Evolutionary conservation across 106 monocot genomes (phyloP).

Genomic region (Platanthera guangdongensis): DNA sequence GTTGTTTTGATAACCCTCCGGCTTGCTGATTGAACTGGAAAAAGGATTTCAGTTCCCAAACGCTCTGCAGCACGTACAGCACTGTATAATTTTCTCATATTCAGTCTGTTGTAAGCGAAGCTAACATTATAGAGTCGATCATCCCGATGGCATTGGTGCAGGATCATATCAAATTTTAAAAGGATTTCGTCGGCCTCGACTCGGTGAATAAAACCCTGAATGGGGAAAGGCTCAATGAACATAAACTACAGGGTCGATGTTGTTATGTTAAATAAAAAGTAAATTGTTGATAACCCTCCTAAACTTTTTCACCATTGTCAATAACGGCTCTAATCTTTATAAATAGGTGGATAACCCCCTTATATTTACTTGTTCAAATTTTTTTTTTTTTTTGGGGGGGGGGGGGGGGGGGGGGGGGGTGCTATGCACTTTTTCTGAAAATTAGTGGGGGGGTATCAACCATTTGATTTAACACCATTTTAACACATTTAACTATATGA

Average conservation of each 20-base stretch:
- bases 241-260: neutral
- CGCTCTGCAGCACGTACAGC: constrained; percentile 49
- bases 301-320: no score
- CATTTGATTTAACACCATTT: no score
- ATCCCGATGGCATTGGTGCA: constrained; percentile 45
- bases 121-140: constrained; percentile 57
- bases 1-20: constrained; percentile 27
- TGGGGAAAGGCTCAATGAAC: neutral
- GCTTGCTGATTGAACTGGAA: constrained; percentile 31
- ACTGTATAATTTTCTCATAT: constrained; percentile 74
- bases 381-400: no score
- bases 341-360: no score
- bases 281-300: no score
- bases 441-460: no score
- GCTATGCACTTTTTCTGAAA: no score
- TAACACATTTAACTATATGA: no score
- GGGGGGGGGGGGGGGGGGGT: no score
- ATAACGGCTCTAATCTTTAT: no score
- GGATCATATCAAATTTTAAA: constrained; percentile 43
- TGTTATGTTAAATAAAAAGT: no score
- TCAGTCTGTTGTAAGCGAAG: constrained; percentile 79
- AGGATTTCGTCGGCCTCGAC: constrained; percentile 89
- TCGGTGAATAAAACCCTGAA: constrained; percentile 78
- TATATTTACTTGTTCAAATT: no score
- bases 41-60: constrained; percentile 49